Conservation (phyloP, 2,329 filamentous ascomycete species). For the Aspergillus japonicus region DNA sequence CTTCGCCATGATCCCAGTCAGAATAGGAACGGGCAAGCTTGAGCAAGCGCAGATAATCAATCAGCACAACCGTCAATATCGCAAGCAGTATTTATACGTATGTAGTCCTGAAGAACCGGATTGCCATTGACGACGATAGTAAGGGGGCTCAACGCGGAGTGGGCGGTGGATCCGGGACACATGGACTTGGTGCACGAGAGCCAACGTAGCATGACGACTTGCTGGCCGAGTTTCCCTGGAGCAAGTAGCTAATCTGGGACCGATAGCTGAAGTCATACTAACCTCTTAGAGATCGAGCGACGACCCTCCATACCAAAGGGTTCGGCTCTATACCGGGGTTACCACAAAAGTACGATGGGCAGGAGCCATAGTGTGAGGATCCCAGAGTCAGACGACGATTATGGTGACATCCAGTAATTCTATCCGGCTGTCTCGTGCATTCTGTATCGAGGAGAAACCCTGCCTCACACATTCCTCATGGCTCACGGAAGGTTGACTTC, state of each 20-base stretch:
- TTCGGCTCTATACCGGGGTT: slow-evolving; percentile 17
- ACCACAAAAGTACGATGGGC: slow-evolving; percentile 9
- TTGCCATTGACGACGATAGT: neutral
- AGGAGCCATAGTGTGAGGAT: slow-evolving; percentile 9
- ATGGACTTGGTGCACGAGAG: slow-evolving; percentile 4
- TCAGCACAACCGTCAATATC: neutral
- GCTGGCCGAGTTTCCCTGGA: neutral
- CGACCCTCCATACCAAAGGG: slow-evolving; percentile 21
- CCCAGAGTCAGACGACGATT: slow-evolving; percentile 20
- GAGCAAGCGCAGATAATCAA: neutral
- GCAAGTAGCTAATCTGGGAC: neutral
- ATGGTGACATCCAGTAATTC: slow-evolving; percentile 10
- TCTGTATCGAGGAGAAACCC: slow-evolving; percentile 16
- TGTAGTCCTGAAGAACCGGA: neutral
- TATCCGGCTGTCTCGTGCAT: slow-evolving; percentile 15
- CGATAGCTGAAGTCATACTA: slow-evolving; percentile 11
- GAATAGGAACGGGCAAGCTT: slow-evolving; percentile 1
- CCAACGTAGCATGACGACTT: neutral
- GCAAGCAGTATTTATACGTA: slow-evolving; percentile 12
- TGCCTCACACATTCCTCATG: slow-evolving; percentile 20
- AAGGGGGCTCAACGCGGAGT: slow-evolving; percentile 1
- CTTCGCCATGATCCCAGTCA: slow-evolving; percentile 20
- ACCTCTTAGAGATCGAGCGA: slow-evolving; percentile 11
- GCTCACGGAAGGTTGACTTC: slow-evolving; percentile 1
- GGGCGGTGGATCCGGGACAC: slow-evolving; percentile 7